Percentiles rank a stretch among this genome's conserved stretches.
Conservation (phyloP, 306 rosid species). For the Hylodesmum podocarpum region DNA sequence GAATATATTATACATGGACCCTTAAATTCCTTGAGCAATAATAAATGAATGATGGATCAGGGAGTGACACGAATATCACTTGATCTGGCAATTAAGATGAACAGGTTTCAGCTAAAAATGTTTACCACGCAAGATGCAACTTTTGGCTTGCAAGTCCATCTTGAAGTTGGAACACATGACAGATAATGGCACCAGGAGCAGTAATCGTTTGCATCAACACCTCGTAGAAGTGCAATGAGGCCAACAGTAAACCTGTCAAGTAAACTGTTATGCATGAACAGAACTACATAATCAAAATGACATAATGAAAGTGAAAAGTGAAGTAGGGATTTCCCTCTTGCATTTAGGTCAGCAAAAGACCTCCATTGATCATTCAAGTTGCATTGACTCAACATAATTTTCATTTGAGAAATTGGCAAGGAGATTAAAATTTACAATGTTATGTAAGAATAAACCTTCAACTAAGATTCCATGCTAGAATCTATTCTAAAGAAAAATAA, state of each 20-base stretch:
- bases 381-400: too few relatives aligned
- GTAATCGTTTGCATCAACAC: slow-evolving; percentile 63
- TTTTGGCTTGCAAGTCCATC: slow-evolving; percentile 66
- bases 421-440: too few relatives aligned
- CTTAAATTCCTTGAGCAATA: too few relatives aligned
- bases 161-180: slow-evolving; percentile 82
- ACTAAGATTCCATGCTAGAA: too few relatives aligned
- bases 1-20: too few relatives aligned
- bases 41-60: too few relatives aligned
- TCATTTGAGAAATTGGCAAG: too few relatives aligned
- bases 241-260: slow-evolving; percentile 58
- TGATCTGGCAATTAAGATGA: too few relatives aligned
- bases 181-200: slow-evolving; percentile 89
- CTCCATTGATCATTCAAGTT: too few relatives aligned
- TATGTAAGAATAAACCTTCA: too few relatives aligned
- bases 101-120: background rate
- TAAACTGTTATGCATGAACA: background rate
- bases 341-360: too few relatives aligned
- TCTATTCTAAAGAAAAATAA: too few relatives aligned
- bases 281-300: background rate
- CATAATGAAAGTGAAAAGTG: background rate
- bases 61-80: background rate
- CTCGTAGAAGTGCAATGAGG: slow-evolving; percentile 55
- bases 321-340: background rate
- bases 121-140: slow-evolving; percentile 56